phyloP scores from a whole-genome alignment of 2,329 filamentous ascomycete genomes.

The Trichophyton verrucosum region DNA sequence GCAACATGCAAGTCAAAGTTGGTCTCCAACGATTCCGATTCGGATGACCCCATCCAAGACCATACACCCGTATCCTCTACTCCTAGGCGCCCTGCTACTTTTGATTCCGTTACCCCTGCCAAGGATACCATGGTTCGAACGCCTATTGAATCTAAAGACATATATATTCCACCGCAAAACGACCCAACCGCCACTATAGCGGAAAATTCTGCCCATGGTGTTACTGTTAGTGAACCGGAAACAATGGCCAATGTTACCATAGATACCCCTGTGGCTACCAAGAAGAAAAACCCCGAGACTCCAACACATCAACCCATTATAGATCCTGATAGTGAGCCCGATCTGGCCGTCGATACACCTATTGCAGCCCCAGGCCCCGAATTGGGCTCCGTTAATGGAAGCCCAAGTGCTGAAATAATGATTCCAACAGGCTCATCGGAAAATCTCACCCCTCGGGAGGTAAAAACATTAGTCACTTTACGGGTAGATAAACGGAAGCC shows the following conservation, averaged over 20 bases:
- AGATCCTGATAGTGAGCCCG: neutral
- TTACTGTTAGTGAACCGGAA: neutral
- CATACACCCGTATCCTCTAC: neutral
- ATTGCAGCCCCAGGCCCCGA: neutral
- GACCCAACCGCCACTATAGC: neutral
- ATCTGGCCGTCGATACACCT: neutral
- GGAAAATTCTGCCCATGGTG: neutral
- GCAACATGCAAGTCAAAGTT: neutral
- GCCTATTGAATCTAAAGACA: no score
- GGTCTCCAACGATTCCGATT: conserved; percentile 19
- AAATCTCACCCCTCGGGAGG: conserved; percentile 7
- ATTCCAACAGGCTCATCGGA: neutral
- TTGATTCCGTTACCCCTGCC: neutral
- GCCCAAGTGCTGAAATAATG: neutral
- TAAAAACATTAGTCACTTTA: conserved; percentile 8
- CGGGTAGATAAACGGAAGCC: conserved; percentile 8
- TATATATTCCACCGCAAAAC: neutral
- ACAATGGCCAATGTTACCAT: neutral
- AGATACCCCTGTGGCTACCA: neutral
- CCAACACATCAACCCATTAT: neutral
- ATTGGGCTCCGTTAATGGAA: neutral
- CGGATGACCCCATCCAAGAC: conserved; percentile 33
- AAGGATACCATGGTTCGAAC: neutral
- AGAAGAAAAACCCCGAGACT: neutral
- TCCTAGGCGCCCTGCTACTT: neutral